A percentile compares a stretch with the other conserved stretches of the same genome.
Conservation (phyloP, 2,329 filamentous ascomycete genomes). For the Arthrobotrys megalospora region DNA sequence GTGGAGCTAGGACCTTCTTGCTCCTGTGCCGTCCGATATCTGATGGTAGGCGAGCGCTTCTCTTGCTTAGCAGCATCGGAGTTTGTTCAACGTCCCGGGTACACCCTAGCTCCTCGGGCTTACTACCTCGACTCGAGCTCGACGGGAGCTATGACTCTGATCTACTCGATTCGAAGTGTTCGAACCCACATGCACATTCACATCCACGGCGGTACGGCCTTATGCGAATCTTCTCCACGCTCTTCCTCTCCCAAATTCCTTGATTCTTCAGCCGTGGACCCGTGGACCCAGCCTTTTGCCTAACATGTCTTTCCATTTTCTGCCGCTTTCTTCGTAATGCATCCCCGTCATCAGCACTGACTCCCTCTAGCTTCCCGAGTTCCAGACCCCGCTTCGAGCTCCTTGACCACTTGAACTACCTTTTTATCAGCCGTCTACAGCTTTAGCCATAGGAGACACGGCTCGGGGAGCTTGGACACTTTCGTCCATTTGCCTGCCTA, state of each 20-base stretch:
- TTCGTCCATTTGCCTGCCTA: slow-evolving; percentile 31
- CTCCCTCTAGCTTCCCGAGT: slow-evolving; percentile 22
- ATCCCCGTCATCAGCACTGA: slow-evolving; percentile 28
- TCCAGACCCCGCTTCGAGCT: slow-evolving; percentile 31
- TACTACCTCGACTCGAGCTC: slow-evolving; percentile 46
- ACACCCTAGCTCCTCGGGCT: slow-evolving; percentile 21
- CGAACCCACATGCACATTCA: slow-evolving; percentile 48
- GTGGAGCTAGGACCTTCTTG: slow-evolving; percentile 14
- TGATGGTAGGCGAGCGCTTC: slow-evolving; percentile 32
- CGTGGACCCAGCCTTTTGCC: slow-evolving; percentile 32
- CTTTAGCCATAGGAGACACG: slow-evolving; percentile 51
- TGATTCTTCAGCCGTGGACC: slow-evolving; percentile 38
- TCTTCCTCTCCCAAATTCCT: slow-evolving; percentile 5
- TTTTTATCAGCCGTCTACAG: slow-evolving; percentile 56
- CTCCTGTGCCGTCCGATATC: slow-evolving; percentile 9
- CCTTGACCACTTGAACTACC: slow-evolving; percentile 24
- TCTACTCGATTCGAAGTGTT: slow-evolving; percentile 51
- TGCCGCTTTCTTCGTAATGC: slow-evolving; percentile 29
- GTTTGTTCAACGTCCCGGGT: slow-evolving; percentile 4
- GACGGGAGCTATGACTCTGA: slow-evolving; percentile 11
- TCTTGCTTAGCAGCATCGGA: slow-evolving; percentile 1
- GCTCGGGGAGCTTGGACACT: slow-evolving; percentile 46
- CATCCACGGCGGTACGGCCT: slow-evolving; percentile 49
- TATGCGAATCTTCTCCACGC: slow-evolving; percentile 34
- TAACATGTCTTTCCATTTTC: slow-evolving; percentile 26